phyloP scores from a whole-genome alignment of 2,329 filamentous ascomycete species.

The Rhynchosporium graminicola region DNA sequence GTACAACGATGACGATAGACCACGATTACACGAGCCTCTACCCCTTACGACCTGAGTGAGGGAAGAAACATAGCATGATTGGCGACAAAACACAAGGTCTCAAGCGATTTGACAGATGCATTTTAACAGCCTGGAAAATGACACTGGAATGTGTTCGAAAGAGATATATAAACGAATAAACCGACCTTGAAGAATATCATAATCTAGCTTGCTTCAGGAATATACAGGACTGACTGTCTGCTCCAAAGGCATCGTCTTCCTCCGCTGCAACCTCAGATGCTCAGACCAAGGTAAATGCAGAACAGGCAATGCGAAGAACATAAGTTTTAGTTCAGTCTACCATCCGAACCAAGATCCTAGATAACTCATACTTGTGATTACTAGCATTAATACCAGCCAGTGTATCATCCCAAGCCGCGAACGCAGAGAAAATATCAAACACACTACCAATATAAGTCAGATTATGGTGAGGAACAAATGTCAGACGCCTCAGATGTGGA shows the following conservation, averaged over 20 bases:
- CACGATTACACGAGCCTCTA: too few relatives aligned
- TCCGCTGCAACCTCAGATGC: conserved; percentile 5
- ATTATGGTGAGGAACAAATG: conserved; percentile 41
- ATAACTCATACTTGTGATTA: conserved; percentile 26
- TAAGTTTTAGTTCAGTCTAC: not conserved
- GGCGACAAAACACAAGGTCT: too few relatives aligned
- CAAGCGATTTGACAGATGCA: too few relatives aligned
- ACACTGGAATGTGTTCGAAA: too few relatives aligned
- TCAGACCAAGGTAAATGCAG: conserved; percentile 27
- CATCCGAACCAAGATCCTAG: too few relatives aligned
- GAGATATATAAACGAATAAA: too few relatives aligned
- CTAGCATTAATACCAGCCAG: conserved; percentile 55
- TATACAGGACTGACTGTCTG: not conserved
- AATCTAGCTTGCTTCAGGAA: too few relatives aligned
- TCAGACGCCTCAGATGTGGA: conserved; percentile 47
- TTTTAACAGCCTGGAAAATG: too few relatives aligned
- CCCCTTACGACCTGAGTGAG: too few relatives aligned
- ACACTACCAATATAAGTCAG: conserved; percentile 54
- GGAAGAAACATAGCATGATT: too few relatives aligned
- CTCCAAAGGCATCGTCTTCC: not conserved
- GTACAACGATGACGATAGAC: too few relatives aligned
- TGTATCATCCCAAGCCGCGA: conserved; percentile 61
- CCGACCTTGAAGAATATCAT: too few relatives aligned
- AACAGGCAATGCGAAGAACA: conserved; percentile 25
- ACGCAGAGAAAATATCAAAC: conserved; percentile 57